Evolutionary conservation across 2,329 filamentous ascomycete species (phyloP).

Genomic region (Trichophyton benhamiae): DNA sequence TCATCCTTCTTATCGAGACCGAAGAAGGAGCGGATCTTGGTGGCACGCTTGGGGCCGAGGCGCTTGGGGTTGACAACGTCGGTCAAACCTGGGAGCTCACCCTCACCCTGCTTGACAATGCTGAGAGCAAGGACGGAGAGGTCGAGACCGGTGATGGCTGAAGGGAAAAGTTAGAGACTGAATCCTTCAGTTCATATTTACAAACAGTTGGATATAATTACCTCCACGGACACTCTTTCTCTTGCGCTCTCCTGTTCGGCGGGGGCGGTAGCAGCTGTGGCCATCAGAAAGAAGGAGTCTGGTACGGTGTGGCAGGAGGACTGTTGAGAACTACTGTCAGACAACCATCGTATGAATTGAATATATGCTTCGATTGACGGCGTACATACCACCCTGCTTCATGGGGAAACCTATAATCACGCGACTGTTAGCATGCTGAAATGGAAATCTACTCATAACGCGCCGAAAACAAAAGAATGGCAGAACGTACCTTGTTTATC

Average conservation of each 20-base stretch:
- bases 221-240: conserved; percentile 90
- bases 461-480: not conserved
- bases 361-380: conserved; percentile 8
- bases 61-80: conserved; percentile 98
- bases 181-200: not conserved
- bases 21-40: conserved; percentile 99
- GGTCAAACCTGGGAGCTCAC: conserved; percentile 88
- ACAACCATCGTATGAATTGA: not conserved
- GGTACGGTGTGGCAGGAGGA: conserved; percentile 91
- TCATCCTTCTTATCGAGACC: conserved; percentile 99
- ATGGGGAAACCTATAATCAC: conserved; percentile 67
- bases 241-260: conserved; percentile 97
- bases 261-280: conserved; percentile 97
- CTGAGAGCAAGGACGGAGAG: conserved; percentile 86
- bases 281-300: conserved; percentile 88
- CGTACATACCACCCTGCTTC: conserved; percentile 76
- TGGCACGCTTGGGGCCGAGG: conserved; percentile 97
- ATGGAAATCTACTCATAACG: not conserved
- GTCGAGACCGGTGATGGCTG: conserved; percentile 92
- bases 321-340: conserved; percentile 30
- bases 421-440: not conserved
- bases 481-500: conserved; percentile 74
- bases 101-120: conserved; percentile 96
- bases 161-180: conserved; percentile 5
- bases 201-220: conserved; percentile 14